phyloP scores from a whole-genome alignment of 1,284 basidiomycete genomes.

The Phenoliferia sp. region DNA sequence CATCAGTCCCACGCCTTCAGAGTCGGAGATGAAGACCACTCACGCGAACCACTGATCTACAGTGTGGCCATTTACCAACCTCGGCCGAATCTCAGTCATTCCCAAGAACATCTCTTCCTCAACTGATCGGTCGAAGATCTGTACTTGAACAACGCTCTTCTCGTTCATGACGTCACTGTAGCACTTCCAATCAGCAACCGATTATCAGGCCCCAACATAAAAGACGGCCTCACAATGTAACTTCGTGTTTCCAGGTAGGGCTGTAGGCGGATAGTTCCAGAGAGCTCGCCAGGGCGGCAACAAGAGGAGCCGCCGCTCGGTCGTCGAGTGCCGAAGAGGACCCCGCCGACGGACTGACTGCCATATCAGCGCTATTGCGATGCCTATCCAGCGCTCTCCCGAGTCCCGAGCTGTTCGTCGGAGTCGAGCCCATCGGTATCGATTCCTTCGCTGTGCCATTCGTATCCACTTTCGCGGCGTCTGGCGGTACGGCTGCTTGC shows the following conservation, averaged over 20 bases:
- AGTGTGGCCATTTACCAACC: slow-evolving; percentile 83
- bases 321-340: background rate
- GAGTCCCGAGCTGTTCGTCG: background rate
- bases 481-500: background rate
- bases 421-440: background rate
- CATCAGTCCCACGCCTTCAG: background rate
- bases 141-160: slow-evolving; percentile 77
- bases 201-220: background rate
- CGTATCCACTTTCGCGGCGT: background rate
- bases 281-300: background rate
- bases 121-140: slow-evolving; percentile 84
- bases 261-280: slow-evolving; percentile 56
- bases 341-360: background rate
- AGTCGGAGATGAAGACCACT: slow-evolving; percentile 38
- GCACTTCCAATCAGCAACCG: background rate
- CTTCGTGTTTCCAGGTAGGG: slow-evolving; percentile 98
- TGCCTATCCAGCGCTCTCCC: background rate
- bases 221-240: slow-evolving; percentile 82
- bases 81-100: slow-evolving; percentile 82
- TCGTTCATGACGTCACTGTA: slow-evolving; percentile 89
- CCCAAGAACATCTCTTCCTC: slow-evolving; percentile 86
- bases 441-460: background rate
- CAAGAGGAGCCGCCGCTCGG: background rate
- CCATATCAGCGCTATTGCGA: background rate
- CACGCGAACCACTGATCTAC: slow-evolving; percentile 96